These are phyloP conservation scores for Fusarium cicatricum DNA, from an alignment of 2,329 filamentous ascomycete genomes.

Conservation along the genomic window DNA sequence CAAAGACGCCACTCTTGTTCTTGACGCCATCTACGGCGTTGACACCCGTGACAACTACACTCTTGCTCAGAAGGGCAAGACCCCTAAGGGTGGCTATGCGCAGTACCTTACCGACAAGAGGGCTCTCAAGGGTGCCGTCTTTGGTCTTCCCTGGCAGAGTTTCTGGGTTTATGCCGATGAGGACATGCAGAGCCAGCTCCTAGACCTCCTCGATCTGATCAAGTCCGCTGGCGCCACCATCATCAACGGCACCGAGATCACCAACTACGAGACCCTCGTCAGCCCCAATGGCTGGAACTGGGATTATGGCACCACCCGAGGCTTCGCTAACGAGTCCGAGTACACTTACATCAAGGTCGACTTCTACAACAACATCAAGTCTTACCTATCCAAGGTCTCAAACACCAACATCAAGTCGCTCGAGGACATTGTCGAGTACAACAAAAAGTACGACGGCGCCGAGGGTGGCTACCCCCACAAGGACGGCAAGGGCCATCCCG, in stretches of 20 bases:
- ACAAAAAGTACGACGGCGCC: slow-evolving; percentile 67
- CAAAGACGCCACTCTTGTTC: slow-evolving; percentile 70
- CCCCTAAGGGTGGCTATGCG: slow-evolving; percentile 64
- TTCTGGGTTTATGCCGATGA: slow-evolving; percentile 71
- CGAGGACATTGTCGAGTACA: slow-evolving; percentile 72
- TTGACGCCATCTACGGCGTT: slow-evolving; percentile 73
- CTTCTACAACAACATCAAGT: slow-evolving; percentile 69
- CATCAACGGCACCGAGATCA: slow-evolving; percentile 75
- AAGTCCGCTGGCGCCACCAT: slow-evolving; percentile 69
- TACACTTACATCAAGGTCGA: slow-evolving; percentile 77
- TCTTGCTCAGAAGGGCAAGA: slow-evolving; percentile 60
- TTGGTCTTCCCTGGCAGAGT: slow-evolving; percentile 75
- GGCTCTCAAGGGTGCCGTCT: slow-evolving; percentile 67
- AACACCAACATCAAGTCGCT: slow-evolving; percentile 68
- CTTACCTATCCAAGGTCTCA: slow-evolving; percentile 68
- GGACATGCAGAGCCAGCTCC: slow-evolving; percentile 63
- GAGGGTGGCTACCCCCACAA: slow-evolving; percentile 72
- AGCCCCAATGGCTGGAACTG: slow-evolving; percentile 77
- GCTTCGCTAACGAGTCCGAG: slow-evolving; percentile 75
- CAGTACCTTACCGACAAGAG: slow-evolving; percentile 63
- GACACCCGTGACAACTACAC: slow-evolving; percentile 74
- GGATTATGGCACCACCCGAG: slow-evolving; percentile 69
- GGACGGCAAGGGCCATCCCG: slow-evolving; percentile 57
- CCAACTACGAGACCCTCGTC: slow-evolving; percentile 67
- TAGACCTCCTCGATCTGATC: slow-evolving; percentile 59